phyloP scores from a whole-genome alignment of 768 basidiomycete species.

The Phanerochaete sordida region DNA sequence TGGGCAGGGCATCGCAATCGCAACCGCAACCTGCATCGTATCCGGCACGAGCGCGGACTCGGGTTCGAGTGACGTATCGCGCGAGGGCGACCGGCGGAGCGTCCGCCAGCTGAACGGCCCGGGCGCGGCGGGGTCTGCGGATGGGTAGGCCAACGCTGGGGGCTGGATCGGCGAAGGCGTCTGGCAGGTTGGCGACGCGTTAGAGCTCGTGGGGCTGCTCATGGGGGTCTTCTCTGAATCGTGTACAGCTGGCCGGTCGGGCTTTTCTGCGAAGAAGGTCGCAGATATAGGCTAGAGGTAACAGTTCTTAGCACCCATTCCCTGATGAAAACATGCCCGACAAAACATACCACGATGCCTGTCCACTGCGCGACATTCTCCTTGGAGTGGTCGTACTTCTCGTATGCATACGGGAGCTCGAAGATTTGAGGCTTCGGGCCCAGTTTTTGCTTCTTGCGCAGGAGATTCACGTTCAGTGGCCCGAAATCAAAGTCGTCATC shows the following conservation, averaged over 20 bases:
- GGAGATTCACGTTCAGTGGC: background rate
- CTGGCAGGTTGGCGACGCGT: background rate
- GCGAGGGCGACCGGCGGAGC: background rate
- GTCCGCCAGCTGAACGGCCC: background rate
- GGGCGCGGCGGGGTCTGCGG: background rate
- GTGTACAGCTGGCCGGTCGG: background rate
- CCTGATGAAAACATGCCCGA: too few species aligned
- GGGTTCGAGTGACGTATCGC: background rate
- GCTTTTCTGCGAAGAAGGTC: background rate
- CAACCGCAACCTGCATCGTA: slow-evolving; percentile 5
- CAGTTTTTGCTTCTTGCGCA: background rate
- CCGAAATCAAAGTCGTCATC: background rate
- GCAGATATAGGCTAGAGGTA: slow-evolving; percentile 3
- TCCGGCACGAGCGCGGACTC: background rate
- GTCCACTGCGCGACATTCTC: background rate
- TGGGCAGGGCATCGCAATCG: slow-evolving; percentile 6
- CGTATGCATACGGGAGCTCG: background rate
- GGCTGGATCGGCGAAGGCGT: background rate
- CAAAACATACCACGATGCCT: slow-evolving; percentile 2
- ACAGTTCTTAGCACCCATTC: too few species aligned
- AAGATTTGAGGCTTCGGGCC: slow-evolving; percentile 1
- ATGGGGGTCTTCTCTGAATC: background rate
- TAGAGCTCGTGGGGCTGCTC: background rate
- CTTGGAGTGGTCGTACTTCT: background rate
- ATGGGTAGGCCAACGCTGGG: background rate